Percentiles rank a stretch among this genome's conserved stretches.
Evolutionary conservation across 768 basidiomycete species (phyloP).

Genomic region (Podaxis rugospora): DNA sequence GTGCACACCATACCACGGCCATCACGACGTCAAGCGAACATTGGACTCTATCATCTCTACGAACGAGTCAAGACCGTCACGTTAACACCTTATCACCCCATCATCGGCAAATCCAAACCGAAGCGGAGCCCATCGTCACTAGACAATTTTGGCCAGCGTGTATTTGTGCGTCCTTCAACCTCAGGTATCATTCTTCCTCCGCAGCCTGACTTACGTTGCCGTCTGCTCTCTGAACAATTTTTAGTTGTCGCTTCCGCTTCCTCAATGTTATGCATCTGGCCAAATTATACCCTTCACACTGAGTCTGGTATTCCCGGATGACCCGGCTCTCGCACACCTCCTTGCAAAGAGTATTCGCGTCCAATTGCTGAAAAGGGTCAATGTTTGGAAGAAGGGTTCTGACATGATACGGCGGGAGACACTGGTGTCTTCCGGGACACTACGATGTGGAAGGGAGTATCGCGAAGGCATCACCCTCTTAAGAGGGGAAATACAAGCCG

Average conservation of each 20-base stretch:
- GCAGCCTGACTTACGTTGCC: neutral
- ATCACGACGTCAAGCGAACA: constrained; percentile 16
- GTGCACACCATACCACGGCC: constrained; percentile 26
- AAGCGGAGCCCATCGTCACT: constrained; percentile 5
- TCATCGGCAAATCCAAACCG: constrained; percentile 9
- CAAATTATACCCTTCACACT: constrained; percentile 34
- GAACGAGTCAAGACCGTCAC: constrained; percentile 26
- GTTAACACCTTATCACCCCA: constrained; percentile 20
- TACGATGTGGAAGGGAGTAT: constrained; percentile 24
- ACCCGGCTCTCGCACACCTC: constrained; percentile 34
- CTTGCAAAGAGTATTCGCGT: constrained; percentile 29
- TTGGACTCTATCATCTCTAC: constrained; percentile 17
- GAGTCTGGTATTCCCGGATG: constrained; percentile 28
- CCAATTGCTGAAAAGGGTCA: constrained; percentile 30
- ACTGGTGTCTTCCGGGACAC: constrained; percentile 17
- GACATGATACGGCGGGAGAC: constrained; percentile 25
- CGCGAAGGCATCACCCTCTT: constrained; percentile 31
- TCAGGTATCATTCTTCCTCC: neutral
- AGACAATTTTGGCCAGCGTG: constrained; percentile 15
- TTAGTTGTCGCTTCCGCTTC: constrained; percentile 35
- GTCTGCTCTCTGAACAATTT: neutral
- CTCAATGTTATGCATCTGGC: constrained; percentile 33
- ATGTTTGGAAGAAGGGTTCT: constrained; percentile 22
- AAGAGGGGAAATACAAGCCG: constrained; percentile 31
- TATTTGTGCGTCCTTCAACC: constrained; percentile 22